Conservation (phyloP, 345 rosid species). For the Kandelia obovata region DNA sequence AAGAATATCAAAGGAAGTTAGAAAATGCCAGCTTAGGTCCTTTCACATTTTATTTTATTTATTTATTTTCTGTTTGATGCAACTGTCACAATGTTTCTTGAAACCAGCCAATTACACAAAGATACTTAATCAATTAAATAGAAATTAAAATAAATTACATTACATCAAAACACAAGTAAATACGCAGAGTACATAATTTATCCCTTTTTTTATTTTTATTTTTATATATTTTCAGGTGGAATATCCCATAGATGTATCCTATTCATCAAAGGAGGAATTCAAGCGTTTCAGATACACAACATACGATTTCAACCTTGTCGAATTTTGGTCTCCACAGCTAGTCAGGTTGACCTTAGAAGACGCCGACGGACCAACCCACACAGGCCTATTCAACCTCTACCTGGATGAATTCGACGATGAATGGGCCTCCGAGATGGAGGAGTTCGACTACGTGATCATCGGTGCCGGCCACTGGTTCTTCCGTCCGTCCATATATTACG, state of each 20-base stretch:
- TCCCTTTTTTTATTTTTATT: not conserved
- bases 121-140: too few species aligned
- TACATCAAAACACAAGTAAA: too few species aligned
- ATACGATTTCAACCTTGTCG: conserved; percentile 69
- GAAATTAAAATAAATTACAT: too few species aligned
- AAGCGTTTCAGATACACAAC: conserved; percentile 61
- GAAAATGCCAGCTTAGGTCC: too few species aligned
- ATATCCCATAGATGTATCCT: conserved; percentile 66
- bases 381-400: conserved; percentile 51
- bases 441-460: conserved; percentile 59
- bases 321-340: conserved; percentile 68
- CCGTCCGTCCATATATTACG: conserved; percentile 55
- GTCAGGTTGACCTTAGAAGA: conserved; percentile 42
- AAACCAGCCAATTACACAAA: too few species aligned
- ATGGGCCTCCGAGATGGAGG: conserved; percentile 57
- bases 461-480: conserved; percentile 87
- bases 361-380: conserved; percentile 33
- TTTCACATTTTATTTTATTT: too few species aligned
- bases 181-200: too few species aligned
- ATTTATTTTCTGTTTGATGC: too few species aligned
- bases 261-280: conserved; percentile 47
- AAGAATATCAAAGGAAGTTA: too few species aligned
- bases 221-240: conserved; percentile 44
- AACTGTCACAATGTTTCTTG: too few species aligned
- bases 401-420: conserved; percentile 53